A percentile compares a stretch with the other conserved stretches of the same genome.
These are phyloP conservation scores for Phytophthora multivora DNA, from an alignment of 352 stramenopile genomes.

Conservation along the genomic window DNA sequence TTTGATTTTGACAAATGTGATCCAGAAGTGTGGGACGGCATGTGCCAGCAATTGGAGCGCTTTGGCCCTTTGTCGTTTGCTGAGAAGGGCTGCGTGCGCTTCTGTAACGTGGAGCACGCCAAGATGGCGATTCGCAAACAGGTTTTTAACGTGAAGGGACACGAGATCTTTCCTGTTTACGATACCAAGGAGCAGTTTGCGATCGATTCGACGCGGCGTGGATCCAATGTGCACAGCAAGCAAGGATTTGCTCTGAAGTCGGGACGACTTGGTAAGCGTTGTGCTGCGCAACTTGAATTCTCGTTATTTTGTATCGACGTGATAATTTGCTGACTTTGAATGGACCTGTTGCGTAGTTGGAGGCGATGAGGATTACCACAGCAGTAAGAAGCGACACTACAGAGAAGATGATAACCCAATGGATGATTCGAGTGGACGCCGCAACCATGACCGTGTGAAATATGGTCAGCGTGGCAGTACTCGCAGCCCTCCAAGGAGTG, in stretches of 20 bases:
- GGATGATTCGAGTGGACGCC: conserved; percentile 21
- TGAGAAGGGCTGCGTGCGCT: conserved; percentile 55
- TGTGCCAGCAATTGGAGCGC: conserved; percentile 47
- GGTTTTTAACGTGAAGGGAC: conserved; percentile 46
- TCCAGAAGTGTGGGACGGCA: conserved; percentile 47
- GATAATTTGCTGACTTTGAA: conserved; percentile 31
- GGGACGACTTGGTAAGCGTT: conserved; percentile 52
- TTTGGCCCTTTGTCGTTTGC: conserved; percentile 57
- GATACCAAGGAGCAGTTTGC: conserved; percentile 67
- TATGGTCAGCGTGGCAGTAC: conserved; percentile 30
- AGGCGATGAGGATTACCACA: conserved; percentile 30
- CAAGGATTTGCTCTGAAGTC: conserved; percentile 62
- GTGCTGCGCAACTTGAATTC: conserved; percentile 16
- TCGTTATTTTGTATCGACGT: conserved; percentile 15
- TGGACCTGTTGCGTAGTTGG: conserved; percentile 28
- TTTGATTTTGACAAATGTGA: conserved; percentile 57
- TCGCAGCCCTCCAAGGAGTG: conserved; percentile 31
- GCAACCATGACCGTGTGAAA: conserved; percentile 30
- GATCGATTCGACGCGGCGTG: conserved; percentile 50
- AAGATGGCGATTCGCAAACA: conserved; percentile 61
- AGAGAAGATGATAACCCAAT: conserved; percentile 28
- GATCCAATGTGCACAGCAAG: conserved; percentile 31
- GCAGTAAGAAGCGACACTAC: conserved; percentile 28
- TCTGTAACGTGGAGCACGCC: conserved; percentile 54
- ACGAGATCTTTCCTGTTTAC: conserved; percentile 71